Evolutionary conservation across 2,329 filamentous ascomycete species (phyloP).

Genomic region (Neofusicoccum sp.): DNA sequence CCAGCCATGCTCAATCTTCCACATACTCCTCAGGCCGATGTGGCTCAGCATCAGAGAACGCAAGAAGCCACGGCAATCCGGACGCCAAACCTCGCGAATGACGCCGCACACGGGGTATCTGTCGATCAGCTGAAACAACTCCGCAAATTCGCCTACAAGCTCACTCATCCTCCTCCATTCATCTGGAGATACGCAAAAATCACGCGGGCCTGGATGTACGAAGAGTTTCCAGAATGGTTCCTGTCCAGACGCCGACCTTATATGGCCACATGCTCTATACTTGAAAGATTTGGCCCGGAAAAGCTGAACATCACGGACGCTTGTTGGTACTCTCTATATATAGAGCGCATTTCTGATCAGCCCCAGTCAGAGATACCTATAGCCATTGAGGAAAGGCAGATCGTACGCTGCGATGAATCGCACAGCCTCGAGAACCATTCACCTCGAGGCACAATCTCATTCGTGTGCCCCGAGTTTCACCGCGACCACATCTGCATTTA

Average conservation of each 20-base stretch:
- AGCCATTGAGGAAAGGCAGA: neutral
- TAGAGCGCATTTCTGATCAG: too few relatives aligned
- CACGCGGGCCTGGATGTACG: neutral
- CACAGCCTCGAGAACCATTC: conserved; percentile 1
- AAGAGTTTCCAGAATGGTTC: neutral
- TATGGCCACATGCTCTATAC: neutral
- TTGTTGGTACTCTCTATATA: neutral
- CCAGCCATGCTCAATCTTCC: too few relatives aligned
- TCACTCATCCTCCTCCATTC: too few relatives aligned
- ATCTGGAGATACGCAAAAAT: too few relatives aligned
- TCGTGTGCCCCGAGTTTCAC: neutral
- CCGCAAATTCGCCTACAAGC: too few relatives aligned
- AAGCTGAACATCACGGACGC: neutral
- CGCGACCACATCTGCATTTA: too few relatives aligned
- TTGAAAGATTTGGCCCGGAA: neutral
- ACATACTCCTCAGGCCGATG: too few relatives aligned
- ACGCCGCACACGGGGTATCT: too few relatives aligned
- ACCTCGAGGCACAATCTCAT: neutral
- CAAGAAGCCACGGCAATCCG: too few relatives aligned
- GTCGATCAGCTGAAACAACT: too few relatives aligned
- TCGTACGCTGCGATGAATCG: neutral
- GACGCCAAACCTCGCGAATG: too few relatives aligned
- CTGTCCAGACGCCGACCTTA: neutral
- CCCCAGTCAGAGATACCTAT: neutral
- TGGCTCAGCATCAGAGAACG: too few relatives aligned